Conservation (phyloP, 1,139 yeast species). For the Candida albicans region DNA sequence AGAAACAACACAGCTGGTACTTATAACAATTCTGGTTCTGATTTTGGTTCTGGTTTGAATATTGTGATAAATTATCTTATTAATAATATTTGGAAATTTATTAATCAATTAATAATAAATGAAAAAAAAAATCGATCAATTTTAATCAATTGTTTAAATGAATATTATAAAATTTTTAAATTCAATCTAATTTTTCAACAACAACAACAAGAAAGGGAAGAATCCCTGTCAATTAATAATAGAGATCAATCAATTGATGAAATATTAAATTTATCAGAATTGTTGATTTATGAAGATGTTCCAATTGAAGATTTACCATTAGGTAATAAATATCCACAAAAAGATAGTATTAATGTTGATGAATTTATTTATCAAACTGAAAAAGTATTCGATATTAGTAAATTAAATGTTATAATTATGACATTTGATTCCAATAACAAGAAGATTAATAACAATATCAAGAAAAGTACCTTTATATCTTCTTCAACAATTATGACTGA, state of each 20-base stretch:
- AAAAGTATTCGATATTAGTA: slow-evolving; percentile 8
- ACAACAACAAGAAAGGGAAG: slow-evolving; percentile 22
- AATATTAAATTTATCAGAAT: slow-evolving; percentile 35
- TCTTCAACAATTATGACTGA: slow-evolving; percentile 13
- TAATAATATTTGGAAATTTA: slow-evolving; percentile 24
- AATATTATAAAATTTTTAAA: slow-evolving; percentile 44
- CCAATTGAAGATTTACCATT: slow-evolving; percentile 9
- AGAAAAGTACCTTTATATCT: not conserved
- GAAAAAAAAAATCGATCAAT: not conserved
- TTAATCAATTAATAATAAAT: slow-evolving; percentile 18
- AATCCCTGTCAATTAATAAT: slow-evolving; percentile 16
- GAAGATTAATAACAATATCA: no score
- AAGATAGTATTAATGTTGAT: slow-evolving; percentile 7
- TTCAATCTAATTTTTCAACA: slow-evolving; percentile 41
- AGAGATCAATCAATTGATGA: slow-evolving; percentile 40
- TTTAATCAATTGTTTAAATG: slow-evolving; percentile 32
- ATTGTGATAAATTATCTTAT: slow-evolving; percentile 13
- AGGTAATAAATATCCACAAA: slow-evolving; percentile 36
- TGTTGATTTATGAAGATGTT: slow-evolving; percentile 24
- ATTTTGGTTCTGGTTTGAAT: no score
- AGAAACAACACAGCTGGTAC: no score
- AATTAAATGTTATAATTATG: slow-evolving; percentile 12
- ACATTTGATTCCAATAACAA: slow-evolving; percentile 1
- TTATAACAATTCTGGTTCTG: no score
- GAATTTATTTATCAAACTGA: slow-evolving; percentile 7